These are phyloP conservation scores for Fusarium neocosmosporiellum DNA, from an alignment of 2,329 filamentous ascomycete genomes.

Conservation along the genomic window DNA sequence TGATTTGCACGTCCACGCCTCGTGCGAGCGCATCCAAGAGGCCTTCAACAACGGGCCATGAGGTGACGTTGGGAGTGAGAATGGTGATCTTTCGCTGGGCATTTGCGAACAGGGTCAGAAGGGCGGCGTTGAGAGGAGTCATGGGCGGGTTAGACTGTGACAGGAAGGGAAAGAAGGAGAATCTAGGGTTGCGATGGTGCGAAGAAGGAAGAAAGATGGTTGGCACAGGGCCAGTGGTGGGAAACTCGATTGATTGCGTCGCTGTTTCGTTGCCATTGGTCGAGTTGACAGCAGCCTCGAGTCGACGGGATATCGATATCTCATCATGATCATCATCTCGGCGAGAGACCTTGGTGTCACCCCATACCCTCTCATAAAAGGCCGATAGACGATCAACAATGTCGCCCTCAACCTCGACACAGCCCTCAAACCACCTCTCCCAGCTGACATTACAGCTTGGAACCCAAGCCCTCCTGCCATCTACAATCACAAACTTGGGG, in stretches of 20 bases:
- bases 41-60: conserved; percentile 69
- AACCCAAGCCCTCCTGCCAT: conserved; percentile 73
- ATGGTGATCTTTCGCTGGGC: conserved; percentile 72
- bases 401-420: conserved; percentile 72
- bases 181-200: conserved; percentile 76
- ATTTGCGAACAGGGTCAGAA: conserved; percentile 69
- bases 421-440: conserved; percentile 89
- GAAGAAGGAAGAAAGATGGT: conserved; percentile 79
- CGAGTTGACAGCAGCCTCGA: background rate
- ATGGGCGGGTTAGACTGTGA: conserved; percentile 61
- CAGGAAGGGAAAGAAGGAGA: conserved; percentile 69
- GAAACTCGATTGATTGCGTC: conserved; percentile 45
- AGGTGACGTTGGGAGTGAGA: conserved; percentile 83
- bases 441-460: conserved; percentile 88
- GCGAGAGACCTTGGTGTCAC: conserved; percentile 31
- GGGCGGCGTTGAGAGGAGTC: conserved; percentile 75
- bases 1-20: conserved; percentile 74
- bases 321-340: background rate
- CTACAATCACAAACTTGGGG: conserved; percentile 83
- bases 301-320: background rate
- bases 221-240: conserved; percentile 48
- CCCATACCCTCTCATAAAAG: conserved; percentile 80
- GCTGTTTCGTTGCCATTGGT: conserved; percentile 34
- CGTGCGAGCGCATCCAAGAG: conserved; percentile 70
- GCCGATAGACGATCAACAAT: conserved; percentile 70